Conservation (phyloP, 305 asterid genomes). For the Andrographis paniculata region DNA sequence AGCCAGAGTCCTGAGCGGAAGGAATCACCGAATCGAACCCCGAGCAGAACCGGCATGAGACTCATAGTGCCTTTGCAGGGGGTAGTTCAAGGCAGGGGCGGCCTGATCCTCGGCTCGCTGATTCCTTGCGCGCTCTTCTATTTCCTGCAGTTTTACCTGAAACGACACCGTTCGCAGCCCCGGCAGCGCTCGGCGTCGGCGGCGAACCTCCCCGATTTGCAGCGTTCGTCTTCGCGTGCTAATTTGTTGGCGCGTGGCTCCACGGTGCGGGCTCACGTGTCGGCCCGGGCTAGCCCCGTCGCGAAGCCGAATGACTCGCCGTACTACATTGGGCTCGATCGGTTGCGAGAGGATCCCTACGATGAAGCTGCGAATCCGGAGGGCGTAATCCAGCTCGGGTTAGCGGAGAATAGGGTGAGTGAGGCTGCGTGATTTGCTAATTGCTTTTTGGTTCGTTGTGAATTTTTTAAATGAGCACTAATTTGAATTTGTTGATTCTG, state of each 20-base stretch:
- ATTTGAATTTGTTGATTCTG: constrained; percentile 10
- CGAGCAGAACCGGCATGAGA: constrained; percentile 60
- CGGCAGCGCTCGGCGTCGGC: constrained; percentile 43
- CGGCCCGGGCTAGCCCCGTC: constrained; percentile 46
- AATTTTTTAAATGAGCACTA: not conserved
- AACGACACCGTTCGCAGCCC: constrained; percentile 66
- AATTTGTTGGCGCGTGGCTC: constrained; percentile 60
- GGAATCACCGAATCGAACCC: constrained; percentile 21
- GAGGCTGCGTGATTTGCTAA: not conserved
- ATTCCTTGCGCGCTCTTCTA: constrained; percentile 86
- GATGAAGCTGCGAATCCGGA: constrained; percentile 48
- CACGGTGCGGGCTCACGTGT: constrained; percentile 42
- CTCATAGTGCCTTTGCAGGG: constrained; percentile 91
- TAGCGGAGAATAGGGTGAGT: constrained; percentile 69
- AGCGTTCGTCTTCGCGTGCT: constrained; percentile 61
- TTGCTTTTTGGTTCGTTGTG: not conserved
- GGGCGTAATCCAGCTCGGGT: constrained; percentile 81
- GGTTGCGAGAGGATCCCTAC: constrained; percentile 49
- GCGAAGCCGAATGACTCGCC: constrained; percentile 70
- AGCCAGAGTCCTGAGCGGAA: constrained; percentile 17
- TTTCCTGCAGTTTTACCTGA: constrained; percentile 75
- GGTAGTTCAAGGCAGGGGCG: constrained; percentile 87
- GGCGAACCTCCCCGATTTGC: constrained; percentile 41
- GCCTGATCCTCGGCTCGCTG: constrained; percentile 74
- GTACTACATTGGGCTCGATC: constrained; percentile 83